These are phyloP conservation scores for Bothriochloa decipiens DNA, from an alignment of 176 grass and related monocot genomes.

Conservation along the genomic window DNA sequence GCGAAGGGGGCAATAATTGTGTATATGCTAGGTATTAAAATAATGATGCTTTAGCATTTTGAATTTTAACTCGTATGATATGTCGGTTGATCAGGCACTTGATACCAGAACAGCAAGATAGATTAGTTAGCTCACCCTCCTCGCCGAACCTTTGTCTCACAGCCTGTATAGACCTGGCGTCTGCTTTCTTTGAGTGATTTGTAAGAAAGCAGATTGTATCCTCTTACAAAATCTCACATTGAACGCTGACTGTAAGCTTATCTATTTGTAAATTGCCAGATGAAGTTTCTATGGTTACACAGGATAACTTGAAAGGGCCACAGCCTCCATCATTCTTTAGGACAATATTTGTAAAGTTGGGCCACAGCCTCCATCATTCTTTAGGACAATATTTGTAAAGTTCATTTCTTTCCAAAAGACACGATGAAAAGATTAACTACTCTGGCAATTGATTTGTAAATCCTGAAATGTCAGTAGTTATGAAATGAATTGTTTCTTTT, in stretches of 20 bases:
- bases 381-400: not conserved
- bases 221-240: conserved; percentile 22
- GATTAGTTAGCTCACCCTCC: not conserved
- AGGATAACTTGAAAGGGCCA: conserved; percentile 9
- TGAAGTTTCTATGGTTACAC: conserved; percentile 5
- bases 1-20: conserved; percentile 14
- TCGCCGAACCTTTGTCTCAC: not conserved
- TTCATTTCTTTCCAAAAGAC: not conserved
- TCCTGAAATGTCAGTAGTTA: not conserved
- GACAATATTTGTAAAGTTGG: no score
- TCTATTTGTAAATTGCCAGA: not conserved
- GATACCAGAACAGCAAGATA: not conserved
- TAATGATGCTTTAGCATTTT: not conserved
- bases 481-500: not conserved
- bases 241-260: not conserved
- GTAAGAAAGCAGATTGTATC: no score
- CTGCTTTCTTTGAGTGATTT: not conserved
- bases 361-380: not conserved
- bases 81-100: not conserved
- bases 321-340: not conserved
- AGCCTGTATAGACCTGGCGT: not conserved
- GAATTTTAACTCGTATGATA: conserved; percentile 9
- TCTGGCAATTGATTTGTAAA: no score
- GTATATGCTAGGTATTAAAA: conserved; percentile 26
- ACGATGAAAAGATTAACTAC: not conserved